Evolutionary conservation across 441 rosid genomes (phyloP), one percentile per base, ranked within the genome.

Genomic region (Lepidium campestre): DNA sequence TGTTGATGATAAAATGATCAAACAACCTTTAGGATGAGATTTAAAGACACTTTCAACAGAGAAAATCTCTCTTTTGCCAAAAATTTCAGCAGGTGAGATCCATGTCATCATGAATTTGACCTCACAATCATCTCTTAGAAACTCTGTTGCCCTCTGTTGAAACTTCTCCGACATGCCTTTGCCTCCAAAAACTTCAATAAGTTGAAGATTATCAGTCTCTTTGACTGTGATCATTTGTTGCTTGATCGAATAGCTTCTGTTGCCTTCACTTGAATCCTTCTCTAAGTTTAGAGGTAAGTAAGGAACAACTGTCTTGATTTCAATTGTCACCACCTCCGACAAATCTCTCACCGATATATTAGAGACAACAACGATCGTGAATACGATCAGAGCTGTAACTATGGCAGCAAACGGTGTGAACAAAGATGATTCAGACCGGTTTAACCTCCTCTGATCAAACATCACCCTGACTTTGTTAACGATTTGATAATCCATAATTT

Each of bases 91-190:
- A 2, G 81, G 72, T 0, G 92, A 81, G 67, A 86, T 79, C 93
- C 90, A 86, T 10, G 86, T 85, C 93, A 86, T 85, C 81, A 85
- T 83, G 76, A 82, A 79, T 9, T 44, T 79, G 45, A 73, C 65
- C 5, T 75, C 80, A 39, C 93, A 86, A 0, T 72, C 67, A 2
- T 70, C 48, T 67, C 68, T 41, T 15, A 90, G 52, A 72, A 93
- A 90, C 57, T 77, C 74, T 50, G 71, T 60, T 64, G 78, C 77
- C n/a, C 88, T 78, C 12, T 77, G 53, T 10, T 83, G 85, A 55
- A 90, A 93, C 64, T 74, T 75, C 58, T 49, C 41, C 4, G 86
- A 75, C 67, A 63, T 22, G 34, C 47, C 49, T 42, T 75, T 75
- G 7, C 92, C 79, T 77, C 72, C 70, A 54, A 89, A 78, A 44